Percentiles rank a stretch among this genome's conserved stretches.
Evolutionary conservation across 2,329 filamentous ascomycete genomes (phyloP).

Genomic region (Fusarium sp.): DNA sequence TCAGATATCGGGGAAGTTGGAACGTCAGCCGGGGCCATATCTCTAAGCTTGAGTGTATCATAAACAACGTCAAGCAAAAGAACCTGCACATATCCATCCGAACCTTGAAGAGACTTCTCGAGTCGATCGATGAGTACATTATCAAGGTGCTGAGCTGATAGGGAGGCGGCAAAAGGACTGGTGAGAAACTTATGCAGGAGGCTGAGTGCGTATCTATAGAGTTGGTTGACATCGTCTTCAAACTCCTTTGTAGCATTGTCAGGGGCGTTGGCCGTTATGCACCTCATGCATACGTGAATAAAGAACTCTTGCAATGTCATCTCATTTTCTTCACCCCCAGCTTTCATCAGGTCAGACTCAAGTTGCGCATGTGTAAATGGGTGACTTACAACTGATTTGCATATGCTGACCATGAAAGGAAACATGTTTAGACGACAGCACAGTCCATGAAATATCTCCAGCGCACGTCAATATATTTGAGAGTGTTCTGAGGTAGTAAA

Average conservation of each 20-base stretch:
- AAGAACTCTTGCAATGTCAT: slow-evolving; percentile 74
- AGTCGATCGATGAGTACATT: slow-evolving; percentile 75
- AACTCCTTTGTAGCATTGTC: slow-evolving; percentile 39
- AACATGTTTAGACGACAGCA: slow-evolving; percentile 69
- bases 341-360: slow-evolving; percentile 48
- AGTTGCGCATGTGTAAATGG: neutral
- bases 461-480: slow-evolving; percentile 76
- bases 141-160: slow-evolving; percentile 75
- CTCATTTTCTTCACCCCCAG: slow-evolving; percentile 61
- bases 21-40: slow-evolving; percentile 51
- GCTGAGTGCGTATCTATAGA: slow-evolving; percentile 76
- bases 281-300: slow-evolving; percentile 70
- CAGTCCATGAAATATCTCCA: slow-evolving; percentile 73
- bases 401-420: slow-evolving; percentile 41
- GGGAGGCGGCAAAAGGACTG: slow-evolving; percentile 66
- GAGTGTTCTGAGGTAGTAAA: slow-evolving; percentile 81
- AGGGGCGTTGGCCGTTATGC: slow-evolving; percentile 54
- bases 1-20: slow-evolving; percentile 58
- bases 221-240: slow-evolving; percentile 63
- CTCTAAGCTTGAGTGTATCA: slow-evolving; percentile 74
- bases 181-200: slow-evolving; percentile 76
- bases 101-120: slow-evolving; percentile 64
- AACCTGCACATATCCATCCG: slow-evolving; percentile 78
- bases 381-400: slow-evolving; percentile 60
- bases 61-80: slow-evolving; percentile 82